These are phyloP conservation scores for Oxalis stricta DNA, from an alignment of 441 rosid species.

Conservation along the genomic window DNA sequence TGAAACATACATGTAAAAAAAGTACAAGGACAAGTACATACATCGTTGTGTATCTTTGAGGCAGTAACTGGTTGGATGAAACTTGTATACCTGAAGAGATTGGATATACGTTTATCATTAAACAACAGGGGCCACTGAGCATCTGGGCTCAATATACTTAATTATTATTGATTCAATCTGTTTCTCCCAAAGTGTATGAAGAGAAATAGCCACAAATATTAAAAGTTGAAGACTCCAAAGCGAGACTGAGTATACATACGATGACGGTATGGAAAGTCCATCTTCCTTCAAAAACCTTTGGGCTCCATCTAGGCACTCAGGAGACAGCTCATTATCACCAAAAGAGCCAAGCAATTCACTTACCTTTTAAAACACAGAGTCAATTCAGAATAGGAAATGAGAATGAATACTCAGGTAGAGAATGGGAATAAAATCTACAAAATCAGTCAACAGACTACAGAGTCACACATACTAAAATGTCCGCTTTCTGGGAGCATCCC, in stretches of 20 bases:
- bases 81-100: conserved; percentile 70
- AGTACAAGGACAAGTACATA: conserved; percentile 18
- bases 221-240: not conserved
- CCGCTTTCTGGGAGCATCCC: conserved; percentile 94
- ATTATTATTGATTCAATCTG: no score
- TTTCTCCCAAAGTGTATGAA: no score
- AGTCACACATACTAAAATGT: conserved; percentile 62
- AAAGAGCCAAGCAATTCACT: conserved; percentile 95
- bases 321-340: conserved; percentile 98
- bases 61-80: conserved; percentile 91
- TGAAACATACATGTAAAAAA: no score
- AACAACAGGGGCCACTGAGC: not conserved
- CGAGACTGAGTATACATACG: conserved; percentile 60
- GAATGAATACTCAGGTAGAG: conserved; percentile 1
- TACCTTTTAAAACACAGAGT: conserved; percentile 66
- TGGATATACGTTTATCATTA: not conserved
- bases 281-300: conserved; percentile 82
- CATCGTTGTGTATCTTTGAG: conserved; percentile 81
- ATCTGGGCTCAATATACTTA: not conserved
- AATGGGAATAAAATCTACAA: conserved; percentile 2
- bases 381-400: conserved; percentile 12
- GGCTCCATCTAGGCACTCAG: conserved; percentile 99
- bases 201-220: not conserved
- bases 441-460: not conserved
- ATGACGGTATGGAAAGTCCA: conserved; percentile 94